Base-by-base conservation (phyloP, 805 yeast genomes). In the Monosporozyma yasuniensis region DNA sequence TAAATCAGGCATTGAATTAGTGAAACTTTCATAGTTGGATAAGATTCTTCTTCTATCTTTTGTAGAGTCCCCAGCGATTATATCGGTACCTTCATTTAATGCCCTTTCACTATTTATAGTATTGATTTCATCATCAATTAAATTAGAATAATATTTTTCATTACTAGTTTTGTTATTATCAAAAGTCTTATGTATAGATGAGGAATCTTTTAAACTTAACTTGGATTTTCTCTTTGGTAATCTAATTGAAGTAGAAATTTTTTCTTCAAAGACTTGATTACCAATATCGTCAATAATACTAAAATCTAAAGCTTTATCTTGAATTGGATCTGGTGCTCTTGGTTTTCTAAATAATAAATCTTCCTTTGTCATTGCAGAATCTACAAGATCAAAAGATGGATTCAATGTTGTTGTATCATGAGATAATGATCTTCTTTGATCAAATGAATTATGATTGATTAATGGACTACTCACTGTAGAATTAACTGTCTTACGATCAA, bases 1-100 rank as follows among this genome's bases (percentile, higher is more conserved):
- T 45, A 72, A 57, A 50, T 72, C 72, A 4, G 77, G 77, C 72
- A 73, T 64, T 10, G 76, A 72, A 28, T 53, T 56, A 1, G 74
- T 65, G 48, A 66, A 70, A 21, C 42, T 28, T 16, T 32, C 47
- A 37, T 44, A 42, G 12, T 41, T 23, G n/a, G 42, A 39, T 21
- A 39, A n/a, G 3, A 21, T 21, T 21, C 42, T 39, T 39, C n/a
- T 19, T 16, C 32, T 44, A 19, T 39, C 44, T 4, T 19, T 27
- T 11, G 41, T 32, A 2, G 21, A 6, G 12, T 30, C 42, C 1
- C 25, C 39, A 19, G 39, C 30, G n/a, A 27, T n/a, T 22, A n/a
- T n/a, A 35, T 16, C 41, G 21, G 21, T 11, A 2, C 25, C 44
- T 7, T 28, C 42, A n/a, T 39, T 27, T 11, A 35, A 19, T 14